Evolutionary conservation across 2,329 filamentous ascomycete genomes (phyloP).

Genomic region (Alternaria sp.): DNA sequence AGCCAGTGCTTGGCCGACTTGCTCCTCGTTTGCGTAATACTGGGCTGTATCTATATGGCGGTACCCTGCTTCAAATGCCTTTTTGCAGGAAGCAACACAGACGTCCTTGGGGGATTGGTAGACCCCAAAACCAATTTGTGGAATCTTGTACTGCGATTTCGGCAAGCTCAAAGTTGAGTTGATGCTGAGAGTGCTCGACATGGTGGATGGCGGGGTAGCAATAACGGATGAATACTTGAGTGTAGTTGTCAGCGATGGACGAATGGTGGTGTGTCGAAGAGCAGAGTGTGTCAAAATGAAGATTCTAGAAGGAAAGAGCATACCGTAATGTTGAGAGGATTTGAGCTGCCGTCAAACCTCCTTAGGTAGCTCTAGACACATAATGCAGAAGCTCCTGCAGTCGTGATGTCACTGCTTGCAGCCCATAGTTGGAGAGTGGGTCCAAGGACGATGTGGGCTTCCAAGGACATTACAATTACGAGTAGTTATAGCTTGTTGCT

Average conservation of each 20-base stretch:
- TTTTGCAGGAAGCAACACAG: conserved; percentile 66
- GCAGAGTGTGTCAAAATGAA: conserved; percentile 8
- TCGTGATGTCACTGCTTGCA: conserved; percentile 30
- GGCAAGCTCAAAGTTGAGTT: conserved; percentile 60
- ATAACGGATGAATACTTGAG: conserved; percentile 11
- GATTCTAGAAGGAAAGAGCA: conserved; percentile 16
- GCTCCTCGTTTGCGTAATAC: conserved; percentile 73
- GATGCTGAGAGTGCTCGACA: conserved; percentile 49
- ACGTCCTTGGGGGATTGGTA: conserved; percentile 66
- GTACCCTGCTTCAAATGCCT: conserved; percentile 67
- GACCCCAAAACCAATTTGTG: conserved; percentile 75
- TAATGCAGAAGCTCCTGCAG: conserved; percentile 15
- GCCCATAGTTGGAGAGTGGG: conserved; percentile 7
- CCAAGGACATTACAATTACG: not conserved
- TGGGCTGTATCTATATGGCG: conserved; percentile 73
- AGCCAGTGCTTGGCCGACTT: conserved; percentile 71
- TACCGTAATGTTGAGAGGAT: conserved; percentile 6
- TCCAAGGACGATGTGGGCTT: conserved; percentile 5
- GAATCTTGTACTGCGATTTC: conserved; percentile 63
- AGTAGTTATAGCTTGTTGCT: not conserved
- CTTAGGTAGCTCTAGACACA: conserved; percentile 6
- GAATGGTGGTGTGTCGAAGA: not conserved
- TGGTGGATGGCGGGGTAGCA: conserved; percentile 21
- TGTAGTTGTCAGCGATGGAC: conserved; percentile 13
- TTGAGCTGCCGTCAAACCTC: not conserved